These are phyloP conservation scores for Gloeopeniophorella convolvens DNA, from an alignment of 768 basidiomycete genomes.

Conservation along the genomic window DNA sequence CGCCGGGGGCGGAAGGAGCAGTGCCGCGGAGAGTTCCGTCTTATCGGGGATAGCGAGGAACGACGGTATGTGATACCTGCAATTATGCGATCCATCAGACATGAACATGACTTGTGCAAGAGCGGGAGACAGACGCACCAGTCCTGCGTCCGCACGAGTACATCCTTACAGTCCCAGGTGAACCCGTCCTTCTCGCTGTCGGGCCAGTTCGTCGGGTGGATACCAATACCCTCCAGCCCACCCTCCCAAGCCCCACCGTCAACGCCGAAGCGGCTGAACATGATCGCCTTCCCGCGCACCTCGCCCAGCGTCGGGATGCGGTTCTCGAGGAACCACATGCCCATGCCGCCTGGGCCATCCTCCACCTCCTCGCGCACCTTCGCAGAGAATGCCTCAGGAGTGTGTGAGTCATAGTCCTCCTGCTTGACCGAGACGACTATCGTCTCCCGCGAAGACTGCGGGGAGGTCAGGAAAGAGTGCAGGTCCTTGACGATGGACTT, in stretches of 20 bases:
- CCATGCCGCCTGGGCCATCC: conserved; percentile 41
- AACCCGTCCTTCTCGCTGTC: conserved; percentile 71
- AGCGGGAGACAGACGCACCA: conserved; percentile 46
- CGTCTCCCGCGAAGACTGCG: conserved; percentile 57
- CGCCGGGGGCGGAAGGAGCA: conserved; percentile 40
- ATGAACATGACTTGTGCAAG: too few species aligned
- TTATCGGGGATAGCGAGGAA: conserved; percentile 86
- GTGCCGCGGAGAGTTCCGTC: conserved; percentile 44
- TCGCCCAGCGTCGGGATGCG: conserved; percentile 76
- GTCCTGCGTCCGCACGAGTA: conserved; percentile 71
- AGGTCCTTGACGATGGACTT: conserved; percentile 54
- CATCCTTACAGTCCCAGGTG: conserved; percentile 67
- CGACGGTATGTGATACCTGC: conserved; percentile 74
- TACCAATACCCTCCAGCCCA: conserved; percentile 66
- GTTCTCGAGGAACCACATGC: conserved; percentile 81
- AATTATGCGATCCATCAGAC: background rate
- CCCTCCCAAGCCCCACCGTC: conserved; percentile 63
- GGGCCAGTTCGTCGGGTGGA: conserved; percentile 86
- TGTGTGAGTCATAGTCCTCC: conserved; percentile 55
- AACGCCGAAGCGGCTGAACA: conserved; percentile 83
- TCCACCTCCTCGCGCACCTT: conserved; percentile 62
- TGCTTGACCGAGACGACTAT: conserved; percentile 87
- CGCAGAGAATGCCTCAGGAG: conserved; percentile 48
- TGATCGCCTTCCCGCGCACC: conserved; percentile 75
- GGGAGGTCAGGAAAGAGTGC: conserved; percentile 55